Evolutionary conservation across 345 rosid genomes (phyloP), one percentile per base, ranked within the genome.

Genomic region (Pistacia vera): DNA sequence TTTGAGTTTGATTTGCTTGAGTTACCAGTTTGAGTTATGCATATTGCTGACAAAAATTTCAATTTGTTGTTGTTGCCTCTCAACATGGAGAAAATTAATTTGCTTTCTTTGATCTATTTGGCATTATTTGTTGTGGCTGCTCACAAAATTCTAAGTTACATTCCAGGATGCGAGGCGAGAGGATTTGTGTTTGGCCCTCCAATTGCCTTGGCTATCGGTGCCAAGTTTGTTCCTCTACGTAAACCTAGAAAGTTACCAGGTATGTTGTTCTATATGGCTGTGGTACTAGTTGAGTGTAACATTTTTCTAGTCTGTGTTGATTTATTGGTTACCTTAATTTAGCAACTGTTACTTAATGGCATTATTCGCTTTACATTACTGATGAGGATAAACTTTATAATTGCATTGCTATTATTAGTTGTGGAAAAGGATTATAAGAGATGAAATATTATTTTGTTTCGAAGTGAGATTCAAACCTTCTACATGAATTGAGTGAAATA

Each of bases 151-250:
- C 22, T 16, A 67, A 56, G 46, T 71, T 62, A 1, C 73, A 62
- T 71, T 78, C 2, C 83, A 94, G 98, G 98, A 59, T 85, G 92
- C 56, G 98, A 94, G 84, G 97, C 97, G 20, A 81, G 98, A 77
- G 98, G 98, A 46, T 94, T 94, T 76, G 81, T 94, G 68, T 92
- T 92, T 70, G 98, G 92, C 44, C 93, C 96, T 41, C 84, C 98
- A 22, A 88, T 92, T 80, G 98, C 98, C 0, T 83, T 94, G 86
- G 97, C 96, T 35, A 88, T 94, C 5, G 96, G 94, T 67, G 97
- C 96, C 22, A 94, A 94, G 86, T 92, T 94, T 74, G 86, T 92
- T 65, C 98, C 96, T 65, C 76, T 94, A 18, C 83, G 98, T 68
- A 94, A 94, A 83, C 94, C 95, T 18, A 81, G 80, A 68, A 92